Conservation (phyloP, 768 basidiomycete species). For the Pleurotus giganteus region DNA sequence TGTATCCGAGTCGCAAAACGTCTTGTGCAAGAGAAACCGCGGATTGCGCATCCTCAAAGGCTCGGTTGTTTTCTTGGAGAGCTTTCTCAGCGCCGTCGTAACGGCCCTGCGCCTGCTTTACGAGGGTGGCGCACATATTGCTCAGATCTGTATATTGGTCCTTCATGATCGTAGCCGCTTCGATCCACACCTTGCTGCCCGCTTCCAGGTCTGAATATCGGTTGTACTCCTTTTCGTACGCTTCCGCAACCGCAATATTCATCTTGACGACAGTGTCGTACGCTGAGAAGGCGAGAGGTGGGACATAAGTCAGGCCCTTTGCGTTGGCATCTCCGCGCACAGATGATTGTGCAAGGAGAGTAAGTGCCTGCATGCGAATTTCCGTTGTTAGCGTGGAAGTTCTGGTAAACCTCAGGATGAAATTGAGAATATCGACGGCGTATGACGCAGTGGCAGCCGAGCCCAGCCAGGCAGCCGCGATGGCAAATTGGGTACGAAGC, state of each 20-base stretch:
- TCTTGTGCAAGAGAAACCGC: background rate
- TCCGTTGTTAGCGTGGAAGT: background rate
- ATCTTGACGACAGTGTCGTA: background rate
- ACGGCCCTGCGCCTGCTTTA: background rate
- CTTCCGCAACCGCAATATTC: background rate
- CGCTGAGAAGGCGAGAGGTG: background rate
- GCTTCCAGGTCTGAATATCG: background rate
- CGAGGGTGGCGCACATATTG: background rate
- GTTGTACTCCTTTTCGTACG: background rate
- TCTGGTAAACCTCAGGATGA: background rate
- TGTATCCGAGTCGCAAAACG: background rate
- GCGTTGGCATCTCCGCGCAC: conserved; percentile 1
- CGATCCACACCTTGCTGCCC: background rate
- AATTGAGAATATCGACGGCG: background rate
- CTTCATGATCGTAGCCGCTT: background rate
- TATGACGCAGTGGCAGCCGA: background rate
- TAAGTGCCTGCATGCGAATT: background rate
- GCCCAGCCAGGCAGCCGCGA: background rate
- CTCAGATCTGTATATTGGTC: background rate
- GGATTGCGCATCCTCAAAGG: background rate
- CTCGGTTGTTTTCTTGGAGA: background rate
- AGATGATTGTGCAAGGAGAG: background rate
- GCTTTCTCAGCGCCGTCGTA: background rate
- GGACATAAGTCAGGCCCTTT: background rate
- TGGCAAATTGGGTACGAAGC: background rate